Base-by-base conservation (phyloP, 2,329 filamentous ascomycete genomes). In the Ceratocystis destructans region DNA sequence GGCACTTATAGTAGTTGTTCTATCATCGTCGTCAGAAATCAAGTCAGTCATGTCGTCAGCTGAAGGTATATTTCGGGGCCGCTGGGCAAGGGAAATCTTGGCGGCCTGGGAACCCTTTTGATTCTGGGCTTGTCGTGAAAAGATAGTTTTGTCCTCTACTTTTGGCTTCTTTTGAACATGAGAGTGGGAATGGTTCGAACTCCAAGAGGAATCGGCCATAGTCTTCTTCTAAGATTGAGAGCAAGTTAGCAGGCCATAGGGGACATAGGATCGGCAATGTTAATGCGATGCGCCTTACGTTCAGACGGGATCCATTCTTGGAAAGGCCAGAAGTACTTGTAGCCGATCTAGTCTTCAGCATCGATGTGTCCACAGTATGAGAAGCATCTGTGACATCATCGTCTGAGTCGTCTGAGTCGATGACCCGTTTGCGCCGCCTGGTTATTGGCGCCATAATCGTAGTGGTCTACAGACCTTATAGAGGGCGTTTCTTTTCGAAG, bases 121-220 rank as follows among this genome's bases (percentile, higher is more conserved):
- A 7, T 44, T 73, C 28, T 84, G 81, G 6, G 80, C 80, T 72
- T 87, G 84, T 62, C 79, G 84, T 20, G 83, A 84, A 70, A 87
- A 87, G 20, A 87, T 77, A 0, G 81, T 79, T 69, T 79, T 82
- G 64, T 82, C 80, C 5, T 78, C 77, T 5, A 73, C 68, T 68
- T 78, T 80, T n/a, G 72, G 68, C 71, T 79, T 82, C 67, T 76
- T 77, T 41, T 28, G 75, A 72, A 68, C 71, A 75, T 71, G 74
- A 55, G 70, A 69, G 75, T 66, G 72, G 70, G 66, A n/a, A 70
- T 79, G 79, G 66, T 78, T 74, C 0, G 81, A 80, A 68, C 80
- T 82, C 17, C 75, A 73, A 68, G 76, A 80, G 5, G 76, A 73
- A 68, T 75, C 78, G 48, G 76, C 76, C 6, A 70, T 69, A 65